Conservation (phyloP, 192 early-diverging fungal species). For the Backusella liffmaniae region DNA sequence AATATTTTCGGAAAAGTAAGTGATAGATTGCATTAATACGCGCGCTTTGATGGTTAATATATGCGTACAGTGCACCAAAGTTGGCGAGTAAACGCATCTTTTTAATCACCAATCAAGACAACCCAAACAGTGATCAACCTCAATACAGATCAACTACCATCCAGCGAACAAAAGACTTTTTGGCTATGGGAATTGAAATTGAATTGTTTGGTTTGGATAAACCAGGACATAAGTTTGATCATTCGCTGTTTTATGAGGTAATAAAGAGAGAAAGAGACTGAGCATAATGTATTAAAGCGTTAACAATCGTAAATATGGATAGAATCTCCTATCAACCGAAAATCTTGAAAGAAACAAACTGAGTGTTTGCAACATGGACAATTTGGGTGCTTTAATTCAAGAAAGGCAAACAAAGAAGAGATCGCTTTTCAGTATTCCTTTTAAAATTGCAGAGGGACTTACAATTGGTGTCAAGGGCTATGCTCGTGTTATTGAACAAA, state of each 20-base stretch:
- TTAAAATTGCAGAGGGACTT: constrained; percentile 59
- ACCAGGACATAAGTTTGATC: constrained; percentile 49
- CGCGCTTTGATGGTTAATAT: neutral
- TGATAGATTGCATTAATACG: neutral
- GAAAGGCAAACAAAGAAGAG: constrained; percentile 65
- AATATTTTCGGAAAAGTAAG: constrained; percentile 60
- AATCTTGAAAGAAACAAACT: neutral
- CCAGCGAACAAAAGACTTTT: constrained; percentile 58
- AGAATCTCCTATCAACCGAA: neutral
- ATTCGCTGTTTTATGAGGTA: constrained; percentile 62
- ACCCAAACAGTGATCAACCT: constrained; percentile 54
- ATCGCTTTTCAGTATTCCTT: constrained; percentile 56
- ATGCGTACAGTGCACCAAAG: constrained; percentile 39
- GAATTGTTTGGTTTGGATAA: constrained; percentile 62
- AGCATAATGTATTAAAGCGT: neutral
- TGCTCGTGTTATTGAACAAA: constrained; percentile 56
- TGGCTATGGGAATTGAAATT: constrained; percentile 55
- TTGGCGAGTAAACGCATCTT: constrained; percentile 64
- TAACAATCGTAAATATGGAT: too few species aligned
- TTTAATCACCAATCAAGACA: constrained; percentile 69
- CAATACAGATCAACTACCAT: constrained; percentile 51
- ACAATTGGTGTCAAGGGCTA: constrained; percentile 70
- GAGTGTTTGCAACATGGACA: constrained; percentile 40
- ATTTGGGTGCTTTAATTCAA: constrained; percentile 51
- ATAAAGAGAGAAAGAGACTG: neutral